phyloP scores from a whole-genome alignment of 768 basidiomycete species.

The Pleurotus djamor region DNA sequence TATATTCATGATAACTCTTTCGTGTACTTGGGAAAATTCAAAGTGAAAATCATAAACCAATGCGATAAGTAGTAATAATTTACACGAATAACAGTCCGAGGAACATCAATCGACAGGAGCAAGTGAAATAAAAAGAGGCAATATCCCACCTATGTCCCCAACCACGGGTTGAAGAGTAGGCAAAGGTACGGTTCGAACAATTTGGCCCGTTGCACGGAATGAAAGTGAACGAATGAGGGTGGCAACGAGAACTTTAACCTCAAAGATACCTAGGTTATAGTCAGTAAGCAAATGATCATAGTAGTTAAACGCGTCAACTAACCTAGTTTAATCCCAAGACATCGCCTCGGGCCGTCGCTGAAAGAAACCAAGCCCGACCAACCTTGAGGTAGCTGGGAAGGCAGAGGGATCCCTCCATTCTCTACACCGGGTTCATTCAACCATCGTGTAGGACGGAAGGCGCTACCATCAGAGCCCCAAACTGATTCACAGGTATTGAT shows the following conservation, averaged over 20 bases:
- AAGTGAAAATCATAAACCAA: not conserved
- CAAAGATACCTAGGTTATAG: conserved; percentile 26
- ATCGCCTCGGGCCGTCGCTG: conserved; percentile 38
- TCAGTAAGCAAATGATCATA: not conserved
- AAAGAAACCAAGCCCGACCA: conserved; percentile 36
- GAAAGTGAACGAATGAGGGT: conserved; percentile 31
- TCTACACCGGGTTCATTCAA: conserved; percentile 11
- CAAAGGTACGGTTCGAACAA: conserved; percentile 24
- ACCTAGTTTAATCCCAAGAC: conserved; percentile 36
- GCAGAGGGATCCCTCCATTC: conserved; percentile 22
- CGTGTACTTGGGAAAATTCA: no score
- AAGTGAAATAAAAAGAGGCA: conserved; percentile 7
- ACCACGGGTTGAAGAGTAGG: conserved; percentile 32
- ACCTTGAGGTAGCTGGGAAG: conserved; percentile 26
- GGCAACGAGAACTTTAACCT: conserved; percentile 36
- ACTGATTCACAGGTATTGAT: conserved; percentile 28
- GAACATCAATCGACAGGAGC: not conserved
- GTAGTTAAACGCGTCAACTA: not conserved
- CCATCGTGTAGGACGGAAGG: conserved; percentile 41
- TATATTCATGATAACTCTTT: no score
- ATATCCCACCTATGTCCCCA: conserved; percentile 18
- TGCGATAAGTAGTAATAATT: not conserved
- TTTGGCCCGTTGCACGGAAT: conserved; percentile 30
- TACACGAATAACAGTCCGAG: not conserved
- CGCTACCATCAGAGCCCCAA: conserved; percentile 31